Conservation (phyloP, 192 early-diverging fungal species). For the Coemansia aciculifera region DNA sequence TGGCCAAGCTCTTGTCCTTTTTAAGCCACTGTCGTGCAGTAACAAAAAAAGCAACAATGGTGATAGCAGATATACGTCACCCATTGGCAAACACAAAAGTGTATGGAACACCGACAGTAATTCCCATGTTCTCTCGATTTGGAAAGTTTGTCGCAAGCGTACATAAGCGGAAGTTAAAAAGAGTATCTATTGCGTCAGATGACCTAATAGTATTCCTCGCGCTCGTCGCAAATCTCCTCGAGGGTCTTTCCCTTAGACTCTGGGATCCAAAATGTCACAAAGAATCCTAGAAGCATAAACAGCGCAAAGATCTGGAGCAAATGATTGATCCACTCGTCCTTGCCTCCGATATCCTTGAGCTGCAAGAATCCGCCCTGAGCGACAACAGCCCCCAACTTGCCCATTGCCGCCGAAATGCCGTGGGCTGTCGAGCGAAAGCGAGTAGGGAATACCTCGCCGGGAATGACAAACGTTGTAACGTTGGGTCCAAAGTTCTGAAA, state of each 20-base stretch:
- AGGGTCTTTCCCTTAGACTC: constrained; percentile 48
- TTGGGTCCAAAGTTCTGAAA: constrained; percentile 98
- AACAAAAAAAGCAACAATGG: too few species aligned
- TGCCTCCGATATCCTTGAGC: constrained; percentile 67
- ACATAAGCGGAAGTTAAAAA: not conserved
- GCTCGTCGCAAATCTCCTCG: constrained; percentile 44
- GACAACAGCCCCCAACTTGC: constrained; percentile 74
- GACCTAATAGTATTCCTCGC: constrained; percentile 24
- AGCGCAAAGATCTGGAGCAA: constrained; percentile 69
- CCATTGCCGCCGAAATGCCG: constrained; percentile 77
- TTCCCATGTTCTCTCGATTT: too few species aligned
- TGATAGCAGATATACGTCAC: too few species aligned
- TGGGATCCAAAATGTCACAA: constrained; percentile 46
- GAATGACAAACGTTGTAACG: constrained; percentile 80
- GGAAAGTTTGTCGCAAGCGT: too few species aligned
- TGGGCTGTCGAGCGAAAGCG: constrained; percentile 75
- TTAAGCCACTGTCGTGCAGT: too few species aligned
- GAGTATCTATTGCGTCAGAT: not conserved
- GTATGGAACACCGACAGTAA: too few species aligned
- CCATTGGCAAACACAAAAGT: too few species aligned
- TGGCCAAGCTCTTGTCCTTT: too few species aligned
- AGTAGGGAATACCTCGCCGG: constrained; percentile 78
- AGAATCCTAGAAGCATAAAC: constrained; percentile 70
- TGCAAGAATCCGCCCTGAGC: constrained; percentile 69
- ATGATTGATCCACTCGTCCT: constrained; percentile 58